Evolutionary conservation across 2,329 filamentous ascomycete species (phyloP), one percentile per base, ranked within the genome.

Genomic region (Magnaporthales sp.): DNA sequence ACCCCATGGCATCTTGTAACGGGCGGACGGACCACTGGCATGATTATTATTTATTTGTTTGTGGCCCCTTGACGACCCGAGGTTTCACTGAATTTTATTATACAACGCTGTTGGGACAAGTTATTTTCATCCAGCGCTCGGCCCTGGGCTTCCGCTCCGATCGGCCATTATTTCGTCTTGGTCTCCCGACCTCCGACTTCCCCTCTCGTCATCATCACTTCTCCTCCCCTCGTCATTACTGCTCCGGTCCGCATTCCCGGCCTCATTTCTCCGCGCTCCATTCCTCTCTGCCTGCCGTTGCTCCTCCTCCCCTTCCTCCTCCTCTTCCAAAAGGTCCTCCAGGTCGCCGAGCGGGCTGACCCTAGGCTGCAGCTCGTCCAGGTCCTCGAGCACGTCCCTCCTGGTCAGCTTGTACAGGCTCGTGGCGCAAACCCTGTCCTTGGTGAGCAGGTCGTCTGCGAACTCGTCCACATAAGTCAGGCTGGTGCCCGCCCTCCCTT

Each of bases 401-500:
- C 88, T 88, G 3, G 93, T 91, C 83, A 99, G 85, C 80, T 97
- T 96, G 88, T 92, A 96, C 71, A 99, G 75, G 74, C 89, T 96
- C 3, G 95, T 98, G 51, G 89, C 94, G 75, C 94, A 98, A 0
- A 97, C 89, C 65, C 95, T 85, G 67, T 96, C 92, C 78, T 96
- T 96, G 0, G 86, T 90, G 69, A 99, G 81, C 70, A 99, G 79
- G 69, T 97, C 93, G 76, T 99, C 95, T 66, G 98, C 87, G 76
- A 99, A 98, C 72, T 94, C 89, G 77, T 99, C 95, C 78, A 99
- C 83, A 73, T 86, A 90, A 2, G 92, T 95, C 71, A 99, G 76
- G 13, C 80, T 83, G 69, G 91, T 93, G 1, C 91, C 91, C 30
- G 87, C 86, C 70, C 92, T 86, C 15, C 88, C 90, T 71, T 91